These are phyloP conservation scores for Hanseniaspora jakobsenii DNA, from an alignment of 805 yeast genomes.

Conservation along the genomic window DNA sequence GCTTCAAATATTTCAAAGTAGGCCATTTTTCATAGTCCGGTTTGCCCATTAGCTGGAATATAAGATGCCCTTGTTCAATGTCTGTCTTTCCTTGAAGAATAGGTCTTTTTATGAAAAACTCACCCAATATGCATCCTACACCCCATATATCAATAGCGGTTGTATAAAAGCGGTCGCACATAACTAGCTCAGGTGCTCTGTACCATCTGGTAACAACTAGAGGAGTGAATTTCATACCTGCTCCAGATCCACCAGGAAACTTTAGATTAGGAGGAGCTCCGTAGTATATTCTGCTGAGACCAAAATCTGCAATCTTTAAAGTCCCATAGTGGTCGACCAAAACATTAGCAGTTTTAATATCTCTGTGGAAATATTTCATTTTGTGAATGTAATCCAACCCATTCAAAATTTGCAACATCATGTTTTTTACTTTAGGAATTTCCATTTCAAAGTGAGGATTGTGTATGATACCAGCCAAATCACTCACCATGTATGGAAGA, in stretches of 20 bases:
- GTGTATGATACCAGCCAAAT: constrained; percentile 76
- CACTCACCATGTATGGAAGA: constrained; percentile 84
- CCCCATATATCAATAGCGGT: constrained; percentile 98
- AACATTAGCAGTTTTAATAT: constrained; percentile 92
- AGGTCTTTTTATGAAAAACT: constrained; percentile 69
- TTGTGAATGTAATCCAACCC: constrained; percentile 71
- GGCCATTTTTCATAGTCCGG: constrained; percentile 57
- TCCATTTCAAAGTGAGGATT: constrained; percentile 56
- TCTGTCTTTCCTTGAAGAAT: constrained; percentile 78
- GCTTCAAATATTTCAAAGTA: constrained; percentile 45
- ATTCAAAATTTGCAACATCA: constrained; percentile 61
- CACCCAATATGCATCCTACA: constrained; percentile 89
- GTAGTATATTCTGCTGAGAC: constrained; percentile 66
- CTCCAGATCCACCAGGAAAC: constrained; percentile 35
- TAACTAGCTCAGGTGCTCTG: constrained; percentile 82
- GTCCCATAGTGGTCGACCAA: constrained; percentile 64
- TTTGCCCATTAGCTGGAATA: constrained; percentile 72
- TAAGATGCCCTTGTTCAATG: constrained; percentile 70
- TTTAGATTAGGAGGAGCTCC: constrained; percentile 47
- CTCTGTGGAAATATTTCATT: constrained; percentile 60
- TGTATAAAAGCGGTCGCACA: constrained; percentile 78
- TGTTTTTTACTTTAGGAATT: constrained; percentile 65
- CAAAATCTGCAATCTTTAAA: constrained; percentile 89
- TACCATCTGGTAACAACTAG: constrained; percentile 95
- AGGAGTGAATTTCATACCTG: constrained; percentile 38